Base-by-base conservation (phyloP, 2,329 filamentous ascomycete species). In the Botryotinia narcissicola region DNA sequence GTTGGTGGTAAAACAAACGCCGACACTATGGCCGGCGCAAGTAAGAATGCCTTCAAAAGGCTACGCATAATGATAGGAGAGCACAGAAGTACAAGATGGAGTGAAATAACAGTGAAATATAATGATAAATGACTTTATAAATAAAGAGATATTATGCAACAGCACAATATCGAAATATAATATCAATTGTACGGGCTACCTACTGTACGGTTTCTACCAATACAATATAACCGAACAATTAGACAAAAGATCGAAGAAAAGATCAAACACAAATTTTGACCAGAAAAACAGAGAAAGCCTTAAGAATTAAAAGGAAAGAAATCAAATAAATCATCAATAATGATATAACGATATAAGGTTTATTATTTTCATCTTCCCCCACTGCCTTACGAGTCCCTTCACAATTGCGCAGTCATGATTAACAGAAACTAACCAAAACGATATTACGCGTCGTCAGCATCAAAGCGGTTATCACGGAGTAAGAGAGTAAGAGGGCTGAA, bases 1-100 rank as follows among this genome's bases (percentile, higher is more conserved):
- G 18, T 10, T 71, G 42, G 71, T 40, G 78, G 78, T 29, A 79
- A 73, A 29, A 77, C 74, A 10, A 79, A 73, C 35, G 78, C 78
- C 48, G 76, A 75, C 74, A 76, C 78, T 44, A 78, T 74, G 66
- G 77, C 76, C 48, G 79, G 78, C 59, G 77, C 75, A 73, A 82
- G 76, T 74, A 80, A 74, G 64, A 79, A 74, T 72, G 79, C 79
- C 75, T 77, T 78, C 44, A 78, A 64, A 74, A 81, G 77, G 78
- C 80, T 75, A 70, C 77, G 79, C 80, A 82, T 82, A 61, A 70
- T 75, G 71, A 59, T 46, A 35, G 25, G 68, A 68, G 59, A 59
- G 29, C 20, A 32, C 60, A 44, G 46, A 32, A 32, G 18, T 40
- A 37, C 63, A 44, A 16, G 60, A 20, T 22, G 48, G 51, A 57